Percentiles rank a stretch among this genome's conserved stretches.
Evolutionary conservation across 306 rosid species (phyloP).

Genomic region (Arachis hypogaea): DNA sequence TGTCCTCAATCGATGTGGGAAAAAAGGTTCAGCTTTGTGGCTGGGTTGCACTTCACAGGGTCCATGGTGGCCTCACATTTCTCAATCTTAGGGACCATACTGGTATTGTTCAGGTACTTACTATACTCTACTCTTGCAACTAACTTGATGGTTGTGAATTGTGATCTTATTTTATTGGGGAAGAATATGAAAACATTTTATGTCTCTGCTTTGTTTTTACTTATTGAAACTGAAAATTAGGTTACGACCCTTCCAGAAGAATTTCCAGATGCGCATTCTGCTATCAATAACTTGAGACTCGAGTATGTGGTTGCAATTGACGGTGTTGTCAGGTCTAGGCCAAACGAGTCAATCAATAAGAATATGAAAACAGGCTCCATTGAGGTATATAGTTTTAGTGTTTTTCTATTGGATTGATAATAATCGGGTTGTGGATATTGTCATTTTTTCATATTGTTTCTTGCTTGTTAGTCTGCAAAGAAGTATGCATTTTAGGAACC

Average conservation of each 20-base stretch:
- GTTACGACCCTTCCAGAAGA: constrained; percentile 92
- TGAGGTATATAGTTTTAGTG: constrained; percentile 53
- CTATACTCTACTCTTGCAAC: too few relatives aligned
- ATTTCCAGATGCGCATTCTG: constrained; percentile 78
- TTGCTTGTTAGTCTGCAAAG: constrained; percentile 21
- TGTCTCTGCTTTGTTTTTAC: constrained; percentile 33
- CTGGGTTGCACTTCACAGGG: constrained; percentile 93
- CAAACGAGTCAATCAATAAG: constrained; percentile 72
- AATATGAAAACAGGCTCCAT: constrained; percentile 85
- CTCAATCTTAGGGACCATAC: constrained; percentile 85
- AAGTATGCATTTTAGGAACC: background rate
- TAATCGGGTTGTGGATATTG: background rate
- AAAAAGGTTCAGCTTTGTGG: constrained; percentile 79
- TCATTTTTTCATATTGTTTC: constrained; percentile 16
- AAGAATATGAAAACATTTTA: background rate
- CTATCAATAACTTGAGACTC: constrained; percentile 66
- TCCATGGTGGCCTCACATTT: constrained; percentile 87
- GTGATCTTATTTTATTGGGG: background rate
- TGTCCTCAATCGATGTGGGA: constrained; percentile 63
- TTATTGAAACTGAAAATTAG: constrained; percentile 47
- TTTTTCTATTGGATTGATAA: constrained; percentile 9
- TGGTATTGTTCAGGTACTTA: constrained; percentile 77
- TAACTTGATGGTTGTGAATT: too few relatives aligned
- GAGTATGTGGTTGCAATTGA: constrained; percentile 93
- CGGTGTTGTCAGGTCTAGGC: constrained; percentile 80